Evolutionary conservation across 1,284 basidiomycete genomes (phyloP), one percentile per base, ranked within the genome.

Genomic region (Psilocybe mexicana): DNA sequence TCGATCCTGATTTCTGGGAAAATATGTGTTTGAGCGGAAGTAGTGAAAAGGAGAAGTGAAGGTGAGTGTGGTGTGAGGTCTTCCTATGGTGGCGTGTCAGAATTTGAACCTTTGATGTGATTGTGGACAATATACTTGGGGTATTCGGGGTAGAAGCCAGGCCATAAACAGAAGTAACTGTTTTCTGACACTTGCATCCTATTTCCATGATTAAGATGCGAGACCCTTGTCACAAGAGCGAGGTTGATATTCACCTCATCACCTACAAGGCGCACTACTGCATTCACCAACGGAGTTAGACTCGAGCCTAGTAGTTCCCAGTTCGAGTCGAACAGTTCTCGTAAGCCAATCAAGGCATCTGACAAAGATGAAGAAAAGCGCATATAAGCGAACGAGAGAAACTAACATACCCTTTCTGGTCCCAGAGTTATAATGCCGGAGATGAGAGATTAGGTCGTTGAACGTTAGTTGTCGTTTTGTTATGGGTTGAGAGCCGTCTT

Each of bases 1-100:
- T 98, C 96, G 45, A 98, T 81, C 7, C 94, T 83, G 58, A 98
- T 92, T 66, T 96, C 93, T 7, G 94, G 94, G 71, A 95, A 96
- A 57, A 99, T 97, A 67, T 97, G 92, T 0, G 93, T 95, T 70
- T 97, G 89, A 0, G 94, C 94, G 3, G 96, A 96, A 1, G 93
- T 88, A 0, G 88, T 87, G 71, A 94, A 97, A 11, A 98, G 83
- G 14, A 96, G 77, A 1, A 97, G 77, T 0, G 87, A 68, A 0
- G 88, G 80, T 3, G 87, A 81, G 70, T 94, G 93, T 6, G 90
- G 93, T 2, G 76, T 66, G 1, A 94, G 73, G 54, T 84, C 81
- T 52, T 84, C 80, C 92, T 89, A 60, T 52, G 60, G n/a, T 38
- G n/a, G 8, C 48, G 54, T 52, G 14, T 23, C 24, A 49, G 43